Evolutionary conservation across 345 rosid genomes (phyloP).

Genomic region (Aurinia saxatilis): DNA sequence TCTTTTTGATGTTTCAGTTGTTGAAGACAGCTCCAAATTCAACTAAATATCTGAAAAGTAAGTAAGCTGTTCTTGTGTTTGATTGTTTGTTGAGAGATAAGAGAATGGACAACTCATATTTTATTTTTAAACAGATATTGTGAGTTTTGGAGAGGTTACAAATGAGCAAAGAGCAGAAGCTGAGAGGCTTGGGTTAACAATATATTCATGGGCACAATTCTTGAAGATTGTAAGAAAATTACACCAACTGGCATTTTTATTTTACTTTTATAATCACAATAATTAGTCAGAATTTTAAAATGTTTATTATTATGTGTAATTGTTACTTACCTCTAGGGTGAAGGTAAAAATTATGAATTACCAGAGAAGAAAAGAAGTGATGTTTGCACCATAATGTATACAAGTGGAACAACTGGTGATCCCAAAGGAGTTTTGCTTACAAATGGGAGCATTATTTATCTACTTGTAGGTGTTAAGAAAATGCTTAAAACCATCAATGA

Average conservation of each 20-base stretch:
- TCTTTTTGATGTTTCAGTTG: slow-evolving; percentile 42
- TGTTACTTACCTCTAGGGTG: slow-evolving; percentile 44
- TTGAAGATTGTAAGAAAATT: slow-evolving; percentile 50
- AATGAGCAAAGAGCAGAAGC: slow-evolving; percentile 54
- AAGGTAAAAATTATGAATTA: slow-evolving; percentile 56
- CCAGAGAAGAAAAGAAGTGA: slow-evolving; percentile 75
- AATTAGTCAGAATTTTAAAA: neutral
- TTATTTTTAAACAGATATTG: slow-evolving; percentile 55
- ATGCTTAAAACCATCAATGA: slow-evolving; percentile 58
- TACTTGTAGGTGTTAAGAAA: slow-evolving; percentile 64
- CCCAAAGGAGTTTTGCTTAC: slow-evolving; percentile 97
- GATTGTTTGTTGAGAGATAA: neutral
- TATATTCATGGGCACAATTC: slow-evolving; percentile 82
- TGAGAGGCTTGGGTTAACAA: slow-evolving; percentile 48
- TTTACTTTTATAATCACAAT: neutral
- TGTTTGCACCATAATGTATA: slow-evolving; percentile 93
- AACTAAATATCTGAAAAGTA: slow-evolving; percentile 62
- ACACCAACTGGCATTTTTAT: neutral
- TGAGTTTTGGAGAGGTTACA: slow-evolving; percentile 86
- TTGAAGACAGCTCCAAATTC: slow-evolving; percentile 75
- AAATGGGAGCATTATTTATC: slow-evolving; percentile 73
- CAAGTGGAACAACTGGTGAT: slow-evolving; percentile 99
- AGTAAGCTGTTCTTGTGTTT: slow-evolving; percentile 22
- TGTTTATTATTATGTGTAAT: neutral
- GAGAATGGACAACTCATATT: neutral